Base-by-base conservation (phyloP, 2,329 filamentous ascomycete species). In the Pyricularia grisea region DNA sequence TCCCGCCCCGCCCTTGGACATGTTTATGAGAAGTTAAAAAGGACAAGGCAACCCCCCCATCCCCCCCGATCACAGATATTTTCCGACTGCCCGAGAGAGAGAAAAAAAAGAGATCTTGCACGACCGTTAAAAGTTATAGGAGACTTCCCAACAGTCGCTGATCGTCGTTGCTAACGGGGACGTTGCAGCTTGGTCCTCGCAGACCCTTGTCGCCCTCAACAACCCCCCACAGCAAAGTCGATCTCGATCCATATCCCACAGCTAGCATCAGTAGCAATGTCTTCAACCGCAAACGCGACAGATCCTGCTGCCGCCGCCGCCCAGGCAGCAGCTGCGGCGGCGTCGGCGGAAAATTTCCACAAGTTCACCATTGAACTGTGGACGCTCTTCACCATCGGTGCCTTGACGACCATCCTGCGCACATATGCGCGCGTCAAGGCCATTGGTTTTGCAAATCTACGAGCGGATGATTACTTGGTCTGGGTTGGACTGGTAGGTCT, bases 381-480 rank as follows among this genome's bases (percentile, higher is more conserved):
- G 73, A 77, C 78, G 0, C 75, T 81, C 4, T 74, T 78, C 50
- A 71, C 74, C 7, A 69, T 81, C 65, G 79, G 76, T 31, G 68
- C 79, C 27, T 20, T 73, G 58, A 72, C 79, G 25, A 80, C 79
- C 4, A 67, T 75, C 6, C 74, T 81, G 30, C 73, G 79, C 27
- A 78, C 78, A 0, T 80, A 78, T 70, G 75, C 75, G 42, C 76
- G 79, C 17, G 69, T 79, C 67, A 74, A 70, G 58, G 72, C 77
- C 5, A 77, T 78, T 4, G 78, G 77, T 5, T 68, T 77, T 23
- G 73, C 68, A 67, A 74, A 73, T 23, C 72, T 80, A 36, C 73
- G 74, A n/a, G 70, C 73, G 17, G 79, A 81, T 68, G 79, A 81
- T 71, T 73, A 74, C 66, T 68, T 80, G 28, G 75, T 78, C 68